Evolutionary conservation across 2,329 filamentous ascomycete genomes (phyloP).

Genomic region (Colletotrichum spaethianum): DNA sequence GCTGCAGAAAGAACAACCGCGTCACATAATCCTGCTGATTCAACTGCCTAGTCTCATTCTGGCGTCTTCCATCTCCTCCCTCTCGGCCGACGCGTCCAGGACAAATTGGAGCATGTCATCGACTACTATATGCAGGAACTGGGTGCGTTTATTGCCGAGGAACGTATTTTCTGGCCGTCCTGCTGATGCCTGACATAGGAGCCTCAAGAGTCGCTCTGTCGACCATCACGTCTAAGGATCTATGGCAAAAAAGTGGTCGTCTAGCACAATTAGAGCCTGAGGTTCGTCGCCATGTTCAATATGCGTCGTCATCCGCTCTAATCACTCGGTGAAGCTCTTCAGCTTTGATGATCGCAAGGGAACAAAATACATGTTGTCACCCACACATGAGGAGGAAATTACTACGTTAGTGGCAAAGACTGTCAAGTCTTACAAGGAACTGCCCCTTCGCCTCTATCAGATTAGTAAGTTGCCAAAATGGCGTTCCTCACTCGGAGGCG

Average conservation of each 20-base stretch:
- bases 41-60: conserved; percentile 76
- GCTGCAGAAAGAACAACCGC: background rate
- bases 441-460: conserved; percentile 92
- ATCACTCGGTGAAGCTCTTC: conserved; percentile 73
- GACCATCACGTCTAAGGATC: conserved; percentile 84
- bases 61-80: conserved; percentile 95
- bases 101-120: conserved; percentile 88
- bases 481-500: background rate
- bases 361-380: conserved; percentile 81
- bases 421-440: conserved; percentile 85
- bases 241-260: conserved; percentile 90
- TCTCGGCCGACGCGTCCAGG: conserved; percentile 86
- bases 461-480: conserved; percentile 72
- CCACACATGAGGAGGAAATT: conserved; percentile 98
- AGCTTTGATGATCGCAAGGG: conserved; percentile 85
- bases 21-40: background rate
- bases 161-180: background rate
- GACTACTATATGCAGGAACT: conserved; percentile 89
- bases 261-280: conserved; percentile 81
- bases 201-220: conserved; percentile 88
- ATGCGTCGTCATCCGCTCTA: conserved; percentile 26
- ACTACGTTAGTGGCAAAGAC: conserved; percentile 82
- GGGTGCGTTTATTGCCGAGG: conserved; percentile 60
- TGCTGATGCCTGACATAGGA: conserved; percentile 58
- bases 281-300: conserved; percentile 58